phyloP scores from a whole-genome alignment of 345 rosid genomes.

The Populus euphratica region DNA sequence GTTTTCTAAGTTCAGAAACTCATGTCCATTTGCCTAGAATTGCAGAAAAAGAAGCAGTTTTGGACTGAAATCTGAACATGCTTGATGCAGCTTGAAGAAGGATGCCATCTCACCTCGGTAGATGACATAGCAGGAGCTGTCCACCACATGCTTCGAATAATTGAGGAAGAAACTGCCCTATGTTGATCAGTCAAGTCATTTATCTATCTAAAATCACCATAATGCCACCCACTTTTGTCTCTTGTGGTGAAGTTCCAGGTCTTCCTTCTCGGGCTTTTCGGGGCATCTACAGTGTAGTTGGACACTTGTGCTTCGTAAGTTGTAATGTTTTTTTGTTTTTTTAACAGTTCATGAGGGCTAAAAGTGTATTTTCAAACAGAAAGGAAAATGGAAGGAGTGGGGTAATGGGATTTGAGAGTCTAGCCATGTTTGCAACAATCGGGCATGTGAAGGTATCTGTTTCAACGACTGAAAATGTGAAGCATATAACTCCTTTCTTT shows the following conservation, averaged over 20 bases:
- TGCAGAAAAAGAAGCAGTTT: constrained; percentile 12
- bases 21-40: background rate
- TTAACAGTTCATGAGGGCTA: background rate
- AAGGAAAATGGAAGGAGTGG: background rate
- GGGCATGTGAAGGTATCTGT: background rate
- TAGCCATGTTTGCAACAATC: background rate
- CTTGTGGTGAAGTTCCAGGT: background rate
- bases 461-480: background rate
- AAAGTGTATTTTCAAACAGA: background rate
- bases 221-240: constrained; percentile 10
- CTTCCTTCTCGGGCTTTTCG: background rate
- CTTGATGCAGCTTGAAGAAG: constrained; percentile 71
- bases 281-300: background rate
- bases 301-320: background rate
- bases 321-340: background rate
- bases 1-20: constrained; percentile 6
- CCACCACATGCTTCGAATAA: constrained; percentile 72
- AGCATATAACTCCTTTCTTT: too few species aligned
- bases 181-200: constrained; percentile 15
- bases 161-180: constrained; percentile 45
- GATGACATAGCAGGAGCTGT: constrained; percentile 90
- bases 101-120: constrained; percentile 72
- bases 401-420: background rate
- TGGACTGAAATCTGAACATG: constrained; percentile 17
- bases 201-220: constrained; percentile 16